Evolutionary conservation across 805 yeast species (phyloP).

Genomic region (Ascoidea tarda): DNA sequence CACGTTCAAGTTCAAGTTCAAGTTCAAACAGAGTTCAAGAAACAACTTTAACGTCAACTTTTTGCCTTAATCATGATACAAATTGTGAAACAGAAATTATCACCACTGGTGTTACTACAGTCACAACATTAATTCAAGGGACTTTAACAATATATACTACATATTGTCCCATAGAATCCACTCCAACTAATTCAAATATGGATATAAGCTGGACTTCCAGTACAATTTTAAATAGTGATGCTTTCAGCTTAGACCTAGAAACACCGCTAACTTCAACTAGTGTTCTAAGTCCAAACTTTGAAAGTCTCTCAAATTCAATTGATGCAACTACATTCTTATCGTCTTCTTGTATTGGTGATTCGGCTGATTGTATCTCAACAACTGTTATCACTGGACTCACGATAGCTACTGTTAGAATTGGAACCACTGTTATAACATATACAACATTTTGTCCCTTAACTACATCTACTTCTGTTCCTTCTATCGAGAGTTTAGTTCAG

Average conservation of each 20-base stretch:
- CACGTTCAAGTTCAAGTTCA: conserved; percentile 7
- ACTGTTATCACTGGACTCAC: too few species aligned
- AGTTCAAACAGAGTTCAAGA: background rate
- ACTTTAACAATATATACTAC: background rate
- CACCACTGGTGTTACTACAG: background rate
- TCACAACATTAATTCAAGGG: background rate
- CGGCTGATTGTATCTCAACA: too few species aligned
- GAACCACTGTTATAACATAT: background rate
- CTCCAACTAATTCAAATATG: too few species aligned
- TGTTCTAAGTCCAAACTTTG: too few species aligned
- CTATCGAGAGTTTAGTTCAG: background rate
- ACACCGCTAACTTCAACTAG: too few species aligned
- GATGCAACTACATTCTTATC: too few species aligned
- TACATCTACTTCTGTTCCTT: background rate
- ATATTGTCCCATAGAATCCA: background rate
- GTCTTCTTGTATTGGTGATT: too few species aligned
- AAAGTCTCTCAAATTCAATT: too few species aligned
- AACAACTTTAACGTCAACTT: background rate
- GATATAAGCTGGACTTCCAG: too few species aligned
- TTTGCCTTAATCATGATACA: background rate
- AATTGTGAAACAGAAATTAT: background rate
- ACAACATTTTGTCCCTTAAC: too few species aligned
- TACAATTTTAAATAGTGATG: too few species aligned
- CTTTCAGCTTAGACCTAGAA: too few species aligned
- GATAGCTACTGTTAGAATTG: background rate